These are phyloP conservation scores for Picea mariana DNA, from an alignment of 83 land plant genomes.

Conservation along the genomic window DNA sequence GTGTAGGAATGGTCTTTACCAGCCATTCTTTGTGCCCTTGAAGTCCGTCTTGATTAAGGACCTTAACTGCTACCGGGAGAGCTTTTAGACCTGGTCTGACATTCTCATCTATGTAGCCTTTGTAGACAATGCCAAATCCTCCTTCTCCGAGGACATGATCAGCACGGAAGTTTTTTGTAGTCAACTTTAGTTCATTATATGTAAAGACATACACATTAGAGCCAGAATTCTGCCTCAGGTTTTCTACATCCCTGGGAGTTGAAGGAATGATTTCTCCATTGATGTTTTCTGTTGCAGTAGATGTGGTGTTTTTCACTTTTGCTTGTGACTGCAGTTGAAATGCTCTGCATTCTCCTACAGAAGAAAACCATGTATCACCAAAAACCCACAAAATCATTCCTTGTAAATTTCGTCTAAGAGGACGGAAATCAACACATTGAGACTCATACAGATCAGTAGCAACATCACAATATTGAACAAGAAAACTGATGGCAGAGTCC, in stretches of 20 bases:
- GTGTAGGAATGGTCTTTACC: conserved; percentile 41
- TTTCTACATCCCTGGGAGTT: conserved; percentile 38
- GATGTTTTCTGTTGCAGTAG: conserved; percentile 11
- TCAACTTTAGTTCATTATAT: conserved; percentile 63
- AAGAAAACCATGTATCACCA: background rate
- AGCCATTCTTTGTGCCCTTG: conserved; percentile 91
- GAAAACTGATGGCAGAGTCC: too few relatives aligned
- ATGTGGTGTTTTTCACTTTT: background rate
- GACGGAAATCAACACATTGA: too few relatives aligned
- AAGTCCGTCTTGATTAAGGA: conserved; percentile 64
- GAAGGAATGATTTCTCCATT: conserved; percentile 2
- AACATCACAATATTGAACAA: too few relatives aligned
- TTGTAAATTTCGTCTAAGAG: too few relatives aligned
- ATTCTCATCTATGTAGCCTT: conserved; percentile 70
- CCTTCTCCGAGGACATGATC: conserved; percentile 75
- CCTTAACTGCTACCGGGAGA: conserved; percentile 66
- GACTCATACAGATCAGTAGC: too few relatives aligned
- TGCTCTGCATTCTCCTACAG: background rate
- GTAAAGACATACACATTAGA: conserved; percentile 55
- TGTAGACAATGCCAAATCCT: conserved; percentile 79
- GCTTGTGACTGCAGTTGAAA: background rate
- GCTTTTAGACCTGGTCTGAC: conserved; percentile 57
- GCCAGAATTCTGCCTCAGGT: conserved; percentile 45
- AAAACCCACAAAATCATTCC: too few relatives aligned
- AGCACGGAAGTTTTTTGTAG: conserved; percentile 66